phyloP scores from a whole-genome alignment of 2,329 filamentous ascomycete species.

The Lasiodiplodia hormozganensis region DNA sequence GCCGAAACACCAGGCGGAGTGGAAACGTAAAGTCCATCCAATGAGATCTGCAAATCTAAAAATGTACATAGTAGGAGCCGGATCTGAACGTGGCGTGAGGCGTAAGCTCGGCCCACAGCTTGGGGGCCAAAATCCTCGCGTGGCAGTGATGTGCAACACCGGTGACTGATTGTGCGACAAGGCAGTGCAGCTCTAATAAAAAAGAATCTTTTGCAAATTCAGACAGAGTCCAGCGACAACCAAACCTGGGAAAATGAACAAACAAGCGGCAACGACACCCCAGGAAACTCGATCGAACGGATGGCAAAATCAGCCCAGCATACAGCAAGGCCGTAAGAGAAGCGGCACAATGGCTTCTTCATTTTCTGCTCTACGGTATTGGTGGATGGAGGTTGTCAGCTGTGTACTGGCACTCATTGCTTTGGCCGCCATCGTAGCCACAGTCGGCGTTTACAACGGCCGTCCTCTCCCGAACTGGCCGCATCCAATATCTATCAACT shows the following conservation, averaged over 20 bases:
- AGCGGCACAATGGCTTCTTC: background rate
- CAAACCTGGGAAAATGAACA: background rate
- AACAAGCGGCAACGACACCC: background rate
- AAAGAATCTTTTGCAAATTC: too few relatives aligned
- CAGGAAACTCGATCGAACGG: background rate
- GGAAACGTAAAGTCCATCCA: too few relatives aligned
- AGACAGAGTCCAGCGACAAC: background rate
- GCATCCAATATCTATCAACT: constrained; percentile 18
- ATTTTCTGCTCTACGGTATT: background rate
- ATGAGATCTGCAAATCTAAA: too few relatives aligned
- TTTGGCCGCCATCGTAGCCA: background rate
- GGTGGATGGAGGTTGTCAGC: constrained; percentile 8
- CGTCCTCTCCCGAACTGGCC: constrained; percentile 16
- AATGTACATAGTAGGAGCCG: too few relatives aligned
- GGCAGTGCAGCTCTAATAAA: too few relatives aligned
- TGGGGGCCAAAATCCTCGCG: too few relatives aligned
- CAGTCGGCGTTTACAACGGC: constrained; percentile 8
- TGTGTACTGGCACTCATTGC: constrained; percentile 1
- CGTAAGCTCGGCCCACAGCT: too few relatives aligned
- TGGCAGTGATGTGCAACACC: too few relatives aligned
- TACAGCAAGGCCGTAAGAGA: background rate
- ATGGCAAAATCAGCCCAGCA: background rate
- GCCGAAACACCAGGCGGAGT: too few relatives aligned
- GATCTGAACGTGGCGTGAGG: too few relatives aligned
- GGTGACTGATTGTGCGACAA: too few relatives aligned